phyloP scores from a whole-genome alignment of 2,329 filamentous ascomycete species.

The Pseudodiploospora longispora region DNA sequence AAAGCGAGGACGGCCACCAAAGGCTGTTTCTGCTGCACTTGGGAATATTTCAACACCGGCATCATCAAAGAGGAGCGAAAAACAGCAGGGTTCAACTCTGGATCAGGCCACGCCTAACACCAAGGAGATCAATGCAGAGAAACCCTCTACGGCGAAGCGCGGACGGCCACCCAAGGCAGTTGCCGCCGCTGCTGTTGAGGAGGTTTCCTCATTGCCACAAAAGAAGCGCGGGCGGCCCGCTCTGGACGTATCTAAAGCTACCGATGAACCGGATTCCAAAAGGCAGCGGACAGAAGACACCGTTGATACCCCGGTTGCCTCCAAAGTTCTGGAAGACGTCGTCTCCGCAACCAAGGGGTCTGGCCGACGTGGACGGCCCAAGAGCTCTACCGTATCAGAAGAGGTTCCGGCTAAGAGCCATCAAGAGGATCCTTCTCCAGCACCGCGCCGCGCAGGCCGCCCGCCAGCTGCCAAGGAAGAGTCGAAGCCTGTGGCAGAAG shows the following conservation, averaged over 20 bases:
- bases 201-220: not conserved
- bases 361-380: not conserved
- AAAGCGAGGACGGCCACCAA: not conserved
- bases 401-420: too few species aligned
- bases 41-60: not conserved
- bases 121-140: not conserved
- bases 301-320: not conserved
- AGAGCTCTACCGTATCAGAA: too few species aligned
- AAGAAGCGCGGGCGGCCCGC: not conserved
- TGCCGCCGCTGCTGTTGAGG: not conserved
- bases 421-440: not conserved
- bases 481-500: not conserved
- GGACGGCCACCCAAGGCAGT: not conserved
- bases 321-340: not conserved
- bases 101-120: not conserved
- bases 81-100: not conserved
- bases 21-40: not conserved
- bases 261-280: conserved; percentile 1
- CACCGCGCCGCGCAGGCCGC: not conserved
- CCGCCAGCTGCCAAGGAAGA: not conserved
- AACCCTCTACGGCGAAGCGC: not conserved
- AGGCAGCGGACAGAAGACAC: conserved; percentile 1
- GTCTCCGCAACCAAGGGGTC: not conserved
- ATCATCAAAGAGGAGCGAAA: not conserved
- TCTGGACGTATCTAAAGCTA: not conserved